Conservation (phyloP, 768 basidiomycete species). For the Tremella mesenterica region DNA sequence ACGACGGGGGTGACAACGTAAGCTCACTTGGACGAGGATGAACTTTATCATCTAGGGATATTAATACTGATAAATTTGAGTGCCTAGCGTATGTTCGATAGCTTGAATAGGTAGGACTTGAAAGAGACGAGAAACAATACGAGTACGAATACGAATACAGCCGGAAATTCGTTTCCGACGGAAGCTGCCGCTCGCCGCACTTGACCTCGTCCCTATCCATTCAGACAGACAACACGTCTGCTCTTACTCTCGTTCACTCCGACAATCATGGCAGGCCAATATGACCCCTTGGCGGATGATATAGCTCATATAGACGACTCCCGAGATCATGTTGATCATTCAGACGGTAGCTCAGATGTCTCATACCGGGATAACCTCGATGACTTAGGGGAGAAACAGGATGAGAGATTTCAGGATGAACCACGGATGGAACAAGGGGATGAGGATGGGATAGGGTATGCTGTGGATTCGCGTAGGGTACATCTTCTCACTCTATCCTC, state of each 20-base stretch:
- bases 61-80: background rate
- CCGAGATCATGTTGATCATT: slow-evolving; percentile 12
- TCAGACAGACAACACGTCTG: no score
- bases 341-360: slow-evolving; percentile 23
- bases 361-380: slow-evolving; percentile 33
- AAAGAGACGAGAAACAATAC: background rate
- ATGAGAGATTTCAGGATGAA: slow-evolving; percentile 36
- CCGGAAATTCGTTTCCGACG: background rate
- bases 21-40: slow-evolving; percentile 81
- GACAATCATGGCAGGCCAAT: background rate
- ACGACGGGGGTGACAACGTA: background rate
- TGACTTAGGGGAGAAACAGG: slow-evolving; percentile 28
- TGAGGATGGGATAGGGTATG: slow-evolving; percentile 25
- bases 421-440: slow-evolving; percentile 21
- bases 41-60: slow-evolving; percentile 75
- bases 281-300: background rate
- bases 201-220: no score
- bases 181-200: background rate
- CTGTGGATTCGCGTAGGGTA: slow-evolving; percentile 29
- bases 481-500: slow-evolving; percentile 5
- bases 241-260: no score
- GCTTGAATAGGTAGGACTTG: background rate
- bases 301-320: background rate
- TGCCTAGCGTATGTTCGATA: background rate
- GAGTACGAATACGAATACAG: background rate